These are phyloP conservation scores for Rhododendron henanense DNA, from an alignment of 148 eudicot genomes.

Conservation along the genomic window DNA sequence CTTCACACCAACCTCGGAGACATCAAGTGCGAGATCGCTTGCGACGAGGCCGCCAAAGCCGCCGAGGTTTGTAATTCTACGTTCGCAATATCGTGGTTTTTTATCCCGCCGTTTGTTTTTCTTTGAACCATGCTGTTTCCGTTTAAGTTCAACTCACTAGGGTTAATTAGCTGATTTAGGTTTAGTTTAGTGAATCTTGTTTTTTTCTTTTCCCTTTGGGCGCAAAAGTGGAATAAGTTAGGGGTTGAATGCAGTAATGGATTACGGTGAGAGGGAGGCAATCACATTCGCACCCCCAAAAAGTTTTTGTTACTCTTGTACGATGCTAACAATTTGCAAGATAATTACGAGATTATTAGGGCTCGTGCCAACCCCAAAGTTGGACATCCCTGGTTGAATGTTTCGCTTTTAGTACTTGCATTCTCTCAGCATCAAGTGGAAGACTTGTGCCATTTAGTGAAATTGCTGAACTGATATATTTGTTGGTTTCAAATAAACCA, in stretches of 20 bases:
- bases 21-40: conserved; percentile 81
- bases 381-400: background rate
- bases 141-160: background rate
- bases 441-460: background rate
- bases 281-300: background rate
- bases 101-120: background rate
- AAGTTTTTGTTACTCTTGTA: background rate
- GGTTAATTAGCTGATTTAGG: background rate
- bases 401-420: background rate
- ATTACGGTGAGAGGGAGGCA: background rate
- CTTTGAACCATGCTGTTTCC: background rate
- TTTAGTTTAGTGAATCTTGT: background rate
- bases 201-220: background rate
- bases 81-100: background rate
- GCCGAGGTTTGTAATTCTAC: conserved; percentile 48
- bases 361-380: background rate
- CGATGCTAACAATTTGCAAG: background rate
- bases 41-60: conserved; percentile 81
- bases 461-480: background rate
- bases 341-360: background rate
- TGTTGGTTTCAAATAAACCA: too few relatives aligned
- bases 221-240: background rate
- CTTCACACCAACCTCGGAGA: conserved; percentile 89
- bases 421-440: background rate
- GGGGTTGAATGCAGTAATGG: background rate